Evolutionary conservation across 1,284 basidiomycete species (phyloP).

Genomic region (Phenoliferia sp.): DNA sequence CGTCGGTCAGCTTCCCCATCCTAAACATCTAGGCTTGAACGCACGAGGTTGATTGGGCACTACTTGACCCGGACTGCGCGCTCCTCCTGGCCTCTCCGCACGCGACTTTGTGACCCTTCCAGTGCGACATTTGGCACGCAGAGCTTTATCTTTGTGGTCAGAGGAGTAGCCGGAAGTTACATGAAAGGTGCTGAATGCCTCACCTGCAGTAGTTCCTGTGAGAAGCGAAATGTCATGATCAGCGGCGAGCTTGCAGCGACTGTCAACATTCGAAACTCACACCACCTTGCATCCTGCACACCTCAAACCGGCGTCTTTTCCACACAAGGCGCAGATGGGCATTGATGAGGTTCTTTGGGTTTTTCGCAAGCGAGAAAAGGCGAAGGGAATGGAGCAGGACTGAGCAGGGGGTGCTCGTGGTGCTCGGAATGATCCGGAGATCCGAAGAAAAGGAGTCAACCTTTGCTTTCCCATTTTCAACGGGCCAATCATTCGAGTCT

Average conservation of each 20-base stretch:
- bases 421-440: too few species aligned
- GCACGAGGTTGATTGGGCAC: neutral
- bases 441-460: too few species aligned
- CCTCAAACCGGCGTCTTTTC: neutral
- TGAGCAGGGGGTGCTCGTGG: too few species aligned
- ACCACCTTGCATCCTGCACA: neutral
- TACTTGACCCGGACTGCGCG: neutral
- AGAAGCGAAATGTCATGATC: neutral
- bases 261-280: neutral
- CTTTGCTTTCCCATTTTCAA: too few species aligned
- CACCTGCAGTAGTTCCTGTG: neutral
- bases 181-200: neutral
- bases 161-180: neutral
- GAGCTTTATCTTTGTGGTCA: neutral
- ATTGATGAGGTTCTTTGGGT: too few species aligned
- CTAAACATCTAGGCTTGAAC: neutral
- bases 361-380: too few species aligned
- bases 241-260: neutral
- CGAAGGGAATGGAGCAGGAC: too few species aligned
- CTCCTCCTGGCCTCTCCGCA: neutral
- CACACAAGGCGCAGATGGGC: neutral
- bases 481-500: too few species aligned
- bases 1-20: neutral
- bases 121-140: neutral
- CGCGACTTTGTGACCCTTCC: neutral